These are phyloP conservation scores for Apiotrichum gamsii DNA, from an alignment of 1,284 basidiomycete genomes.

Conservation along the genomic window DNA sequence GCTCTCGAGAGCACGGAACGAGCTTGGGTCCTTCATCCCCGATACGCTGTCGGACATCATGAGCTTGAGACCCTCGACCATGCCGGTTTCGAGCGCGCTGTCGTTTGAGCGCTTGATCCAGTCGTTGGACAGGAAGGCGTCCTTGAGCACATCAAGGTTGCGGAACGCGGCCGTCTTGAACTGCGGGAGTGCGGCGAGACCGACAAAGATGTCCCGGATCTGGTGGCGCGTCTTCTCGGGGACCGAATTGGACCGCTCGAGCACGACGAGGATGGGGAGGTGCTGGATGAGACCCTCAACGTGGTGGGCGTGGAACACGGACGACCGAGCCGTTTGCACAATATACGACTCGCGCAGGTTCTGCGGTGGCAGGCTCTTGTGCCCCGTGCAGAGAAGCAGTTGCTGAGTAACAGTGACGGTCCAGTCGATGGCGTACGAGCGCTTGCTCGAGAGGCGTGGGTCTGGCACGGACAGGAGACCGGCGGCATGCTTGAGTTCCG, in stretches of 20 bases:
- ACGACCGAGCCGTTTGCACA: conserved; percentile 31
- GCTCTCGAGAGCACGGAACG: conserved; percentile 24
- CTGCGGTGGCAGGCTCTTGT: conserved; percentile 28
- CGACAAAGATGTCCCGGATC: conserved; percentile 24
- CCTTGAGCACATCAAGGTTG: conserved; percentile 41
- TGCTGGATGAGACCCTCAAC: conserved; percentile 35
- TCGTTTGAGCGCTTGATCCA: conserved; percentile 36
- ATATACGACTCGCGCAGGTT: conserved; percentile 34
- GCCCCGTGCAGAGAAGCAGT: conserved; percentile 30
- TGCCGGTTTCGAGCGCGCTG: conserved; percentile 33
- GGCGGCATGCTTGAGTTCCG: conserved; percentile 33
- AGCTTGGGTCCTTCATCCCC: conserved; percentile 13
- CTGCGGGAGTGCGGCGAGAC: conserved; percentile 33
- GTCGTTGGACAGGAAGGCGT: conserved; percentile 41
- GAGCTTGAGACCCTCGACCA: conserved; percentile 42
- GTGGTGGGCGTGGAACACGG: conserved; percentile 26
- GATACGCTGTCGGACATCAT: conserved; percentile 42
- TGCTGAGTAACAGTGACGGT: conserved; percentile 33
- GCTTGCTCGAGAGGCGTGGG: conserved; percentile 25
- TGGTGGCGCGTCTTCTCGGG: conserved; percentile 21
- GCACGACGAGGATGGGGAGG: conserved; percentile 37
- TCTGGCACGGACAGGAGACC: conserved; percentile 18
- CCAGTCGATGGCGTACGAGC: conserved; percentile 25
- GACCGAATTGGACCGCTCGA: conserved; percentile 23
- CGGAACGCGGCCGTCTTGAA: conserved; percentile 46